phyloP scores from a whole-genome alignment of 2,329 filamentous ascomycete species.

The Aureobasidium sp. region DNA sequence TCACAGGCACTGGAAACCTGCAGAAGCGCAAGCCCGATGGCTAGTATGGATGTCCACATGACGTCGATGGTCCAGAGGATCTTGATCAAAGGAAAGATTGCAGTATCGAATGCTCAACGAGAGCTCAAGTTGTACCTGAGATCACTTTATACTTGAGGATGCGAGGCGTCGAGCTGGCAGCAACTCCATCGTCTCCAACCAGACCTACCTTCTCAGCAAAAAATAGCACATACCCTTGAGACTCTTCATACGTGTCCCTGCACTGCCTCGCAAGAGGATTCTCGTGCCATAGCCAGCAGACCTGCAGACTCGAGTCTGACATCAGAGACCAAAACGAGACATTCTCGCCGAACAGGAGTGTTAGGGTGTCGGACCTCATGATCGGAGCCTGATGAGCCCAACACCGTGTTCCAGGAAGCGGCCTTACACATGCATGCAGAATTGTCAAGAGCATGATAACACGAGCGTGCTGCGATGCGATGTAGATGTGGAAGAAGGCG shows the following conservation, averaged over 20 bases:
- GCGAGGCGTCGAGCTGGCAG: background rate
- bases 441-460: background rate
- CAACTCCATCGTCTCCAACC: background rate
- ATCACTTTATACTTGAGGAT: background rate
- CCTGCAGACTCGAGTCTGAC: background rate
- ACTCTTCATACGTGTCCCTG: background rate
- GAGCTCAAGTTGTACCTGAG: background rate
- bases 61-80: background rate
- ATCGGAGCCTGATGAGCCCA: background rate
- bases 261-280: conserved; percentile 4
- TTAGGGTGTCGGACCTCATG: background rate
- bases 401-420: background rate
- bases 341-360: background rate
- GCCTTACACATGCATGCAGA: background rate
- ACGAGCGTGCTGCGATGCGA: background rate
- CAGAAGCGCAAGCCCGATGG: background rate
- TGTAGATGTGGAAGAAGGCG: background rate
- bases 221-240: background rate
- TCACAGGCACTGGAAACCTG: conserved; percentile 15
- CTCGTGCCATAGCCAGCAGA: background rate
- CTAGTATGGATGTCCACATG: background rate
- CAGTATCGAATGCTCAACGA: background rate
- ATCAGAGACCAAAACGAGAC: background rate
- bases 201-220: background rate
- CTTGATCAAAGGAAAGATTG: background rate